Base-by-base conservation (phyloP, 2,329 filamentous ascomycete genomes). In the Ophiostoma novo-ulmi region DNA sequence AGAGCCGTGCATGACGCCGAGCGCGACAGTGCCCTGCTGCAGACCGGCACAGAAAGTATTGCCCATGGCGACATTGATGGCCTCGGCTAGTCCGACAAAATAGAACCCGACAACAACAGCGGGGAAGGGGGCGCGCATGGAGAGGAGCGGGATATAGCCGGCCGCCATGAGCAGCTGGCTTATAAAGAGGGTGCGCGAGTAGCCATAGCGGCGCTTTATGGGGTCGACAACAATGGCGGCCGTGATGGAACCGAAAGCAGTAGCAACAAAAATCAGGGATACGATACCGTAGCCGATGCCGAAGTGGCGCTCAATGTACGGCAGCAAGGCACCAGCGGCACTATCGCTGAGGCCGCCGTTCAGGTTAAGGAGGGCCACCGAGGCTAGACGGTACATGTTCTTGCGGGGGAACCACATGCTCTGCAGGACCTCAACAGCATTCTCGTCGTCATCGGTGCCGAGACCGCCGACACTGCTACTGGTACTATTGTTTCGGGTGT, bases 211-310 rank as follows among this genome's bases (percentile, higher is more conserved):
- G 6, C 81, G 80, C 70, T 89, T 84, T 4, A 93, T 80, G 0
- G 80, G 78, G 75, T 93, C 89, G n/a, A 90, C 85, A 73, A 90
- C 83, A 52, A 89, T 85, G 0, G 92, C 92, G 0, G 90, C 89
- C 14, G 85, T 78, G 76, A 96, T 88, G 80, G 93, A 96, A 20
- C 92, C 92, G 5, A 89, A 74, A 0, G 92, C 91, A 75, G 91
- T 91, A 64, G 89, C 87, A 39, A 95, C 85, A 81, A 95, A 96
- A 76, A 96, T 91, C 52, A 94, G 82, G 1, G 92, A 94, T 2
- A 95, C 91, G 10, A 92, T 80, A 2, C 88, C 90, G 77, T 95
- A 94, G 61, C 89, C 89, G 70, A 95, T 92, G 71, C 83, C 74
- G 76, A 94, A 96, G 75, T 91, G 78, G 64, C 85, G 83, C 77